Conservation (phyloP, 495 filamentous ascomycete species). For the Podospora bellae-mahoneyi region DNA sequence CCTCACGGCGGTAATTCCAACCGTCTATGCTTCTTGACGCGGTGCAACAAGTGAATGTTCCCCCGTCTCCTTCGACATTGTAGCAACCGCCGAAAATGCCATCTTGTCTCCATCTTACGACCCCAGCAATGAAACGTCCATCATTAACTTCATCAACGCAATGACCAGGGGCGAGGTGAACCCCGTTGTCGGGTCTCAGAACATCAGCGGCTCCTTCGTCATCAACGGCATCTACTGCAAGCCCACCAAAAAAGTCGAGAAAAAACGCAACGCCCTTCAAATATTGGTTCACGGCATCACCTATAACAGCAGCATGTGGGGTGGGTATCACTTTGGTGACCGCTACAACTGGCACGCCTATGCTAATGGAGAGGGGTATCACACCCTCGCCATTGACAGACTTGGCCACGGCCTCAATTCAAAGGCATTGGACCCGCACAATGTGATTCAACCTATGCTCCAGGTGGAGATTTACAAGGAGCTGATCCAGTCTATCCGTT, state of each 20-base stretch:
- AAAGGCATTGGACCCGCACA: background rate
- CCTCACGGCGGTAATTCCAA: background rate
- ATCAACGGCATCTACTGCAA: constrained; percentile 21
- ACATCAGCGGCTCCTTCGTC: constrained; percentile 11
- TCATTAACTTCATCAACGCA: background rate
- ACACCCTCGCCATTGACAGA: constrained; percentile 29
- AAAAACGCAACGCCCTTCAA: constrained; percentile 13
- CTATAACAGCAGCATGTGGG: constrained; percentile 27
- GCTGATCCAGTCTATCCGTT: background rate
- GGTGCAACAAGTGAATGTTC: background rate
- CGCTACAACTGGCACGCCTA: constrained; percentile 21
- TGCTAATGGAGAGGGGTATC: constrained; percentile 22
- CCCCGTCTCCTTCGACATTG: background rate
- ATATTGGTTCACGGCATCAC: constrained; percentile 29
- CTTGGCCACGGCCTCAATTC: background rate
- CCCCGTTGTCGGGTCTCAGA: background rate
- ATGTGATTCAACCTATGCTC: background rate
- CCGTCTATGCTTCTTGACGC: background rate
- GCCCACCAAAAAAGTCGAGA: constrained; percentile 1
- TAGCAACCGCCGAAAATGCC: background rate
- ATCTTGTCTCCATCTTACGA: background rate
- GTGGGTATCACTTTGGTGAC: constrained; percentile 12
- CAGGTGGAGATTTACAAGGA: background rate
- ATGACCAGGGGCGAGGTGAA: background rate
- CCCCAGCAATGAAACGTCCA: background rate